Evolutionary conservation across 192 early-diverging fungal genomes (phyloP).

Genomic region (Coemansia sp.): DNA sequence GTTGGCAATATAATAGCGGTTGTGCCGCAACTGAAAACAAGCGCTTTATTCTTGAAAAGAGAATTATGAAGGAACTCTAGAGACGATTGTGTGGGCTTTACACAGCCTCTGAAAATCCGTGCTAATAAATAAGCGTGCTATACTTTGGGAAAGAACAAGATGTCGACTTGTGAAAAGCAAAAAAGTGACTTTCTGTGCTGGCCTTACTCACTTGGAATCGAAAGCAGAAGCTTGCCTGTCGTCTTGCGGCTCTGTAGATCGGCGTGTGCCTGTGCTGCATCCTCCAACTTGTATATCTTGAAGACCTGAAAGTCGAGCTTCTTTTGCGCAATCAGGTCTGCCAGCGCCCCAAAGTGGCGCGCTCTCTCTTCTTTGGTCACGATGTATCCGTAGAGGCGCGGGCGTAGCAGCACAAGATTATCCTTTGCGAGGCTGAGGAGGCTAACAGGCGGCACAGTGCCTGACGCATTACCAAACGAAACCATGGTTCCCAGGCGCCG

Average conservation of each 20-base stretch:
- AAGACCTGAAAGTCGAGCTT: constrained; percentile 70
- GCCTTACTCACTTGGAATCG: constrained; percentile 13
- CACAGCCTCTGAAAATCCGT: too few species aligned
- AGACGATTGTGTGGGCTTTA: too few species aligned
- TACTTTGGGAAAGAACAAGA: constrained; percentile 1
- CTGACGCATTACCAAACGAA: constrained; percentile 89
- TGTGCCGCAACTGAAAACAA: too few species aligned
- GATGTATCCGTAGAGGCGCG: constrained; percentile 73
- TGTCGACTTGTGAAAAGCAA: background rate
- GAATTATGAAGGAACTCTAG: too few species aligned
- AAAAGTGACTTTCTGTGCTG: background rate
- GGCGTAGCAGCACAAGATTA: constrained; percentile 72
- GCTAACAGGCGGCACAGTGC: constrained; percentile 68
- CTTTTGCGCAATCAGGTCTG: constrained; percentile 59
- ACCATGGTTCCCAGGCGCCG: constrained; percentile 70
- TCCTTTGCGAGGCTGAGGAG: constrained; percentile 64
- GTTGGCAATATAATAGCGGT: too few species aligned
- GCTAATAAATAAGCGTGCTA: background rate
- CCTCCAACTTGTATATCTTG: constrained; percentile 73
- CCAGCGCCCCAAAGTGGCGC: constrained; percentile 59
- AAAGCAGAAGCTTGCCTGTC: constrained; percentile 68
- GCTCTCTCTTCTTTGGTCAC: constrained; percentile 67
- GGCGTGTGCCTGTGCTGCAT: constrained; percentile 72
- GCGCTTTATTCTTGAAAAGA: too few species aligned
- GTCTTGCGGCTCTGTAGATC: constrained; percentile 76